Percentiles rank a stretch among this genome's conserved stretches.
Evolutionary conservation across 768 basidiomycete species (phyloP).

Genomic region (Thelephora ganbajun): DNA sequence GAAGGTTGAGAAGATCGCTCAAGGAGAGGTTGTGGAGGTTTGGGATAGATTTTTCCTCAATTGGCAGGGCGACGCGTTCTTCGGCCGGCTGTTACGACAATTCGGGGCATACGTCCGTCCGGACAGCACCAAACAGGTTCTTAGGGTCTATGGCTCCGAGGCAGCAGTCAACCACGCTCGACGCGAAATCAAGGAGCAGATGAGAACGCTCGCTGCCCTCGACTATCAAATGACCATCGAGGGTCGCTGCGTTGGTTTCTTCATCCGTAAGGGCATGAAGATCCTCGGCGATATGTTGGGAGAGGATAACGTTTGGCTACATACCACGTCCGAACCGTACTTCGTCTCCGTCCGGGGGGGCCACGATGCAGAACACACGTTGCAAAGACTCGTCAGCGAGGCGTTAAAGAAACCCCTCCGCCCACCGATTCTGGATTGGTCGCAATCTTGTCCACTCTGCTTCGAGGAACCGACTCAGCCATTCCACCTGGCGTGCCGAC

Average conservation of each 20-base stretch:
- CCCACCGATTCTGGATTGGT: not conserved
- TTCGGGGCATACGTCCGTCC: constrained; percentile 29
- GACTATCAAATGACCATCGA: constrained; percentile 28
- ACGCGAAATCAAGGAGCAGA: constrained; percentile 29
- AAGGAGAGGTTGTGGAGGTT: constrained; percentile 32
- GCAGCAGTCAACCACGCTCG: constrained; percentile 28
- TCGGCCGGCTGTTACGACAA: constrained; percentile 3
- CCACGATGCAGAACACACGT: not conserved
- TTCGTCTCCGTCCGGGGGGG: not conserved
- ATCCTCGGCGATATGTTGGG: constrained; percentile 39
- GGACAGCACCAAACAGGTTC: constrained; percentile 30
- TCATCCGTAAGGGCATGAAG: constrained; percentile 34
- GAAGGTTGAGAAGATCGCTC: constrained; percentile 38
- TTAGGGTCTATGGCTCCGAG: constrained; percentile 33
- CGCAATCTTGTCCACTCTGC: constrained; percentile 38
- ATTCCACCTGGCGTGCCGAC: constrained; percentile 30
- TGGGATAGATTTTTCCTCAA: constrained; percentile 28
- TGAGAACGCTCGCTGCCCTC: constrained; percentile 31
- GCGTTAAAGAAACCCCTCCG: not conserved
- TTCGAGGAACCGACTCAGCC: constrained; percentile 28
- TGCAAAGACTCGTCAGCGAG: not conserved
- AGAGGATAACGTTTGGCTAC: constrained; percentile 35
- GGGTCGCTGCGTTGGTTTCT: constrained; percentile 29
- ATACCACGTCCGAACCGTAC: constrained; percentile 16
- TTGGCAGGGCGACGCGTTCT: not conserved